Base-by-base conservation (phyloP, 805 yeast species). In the Candida arabinofermentans region DNA sequence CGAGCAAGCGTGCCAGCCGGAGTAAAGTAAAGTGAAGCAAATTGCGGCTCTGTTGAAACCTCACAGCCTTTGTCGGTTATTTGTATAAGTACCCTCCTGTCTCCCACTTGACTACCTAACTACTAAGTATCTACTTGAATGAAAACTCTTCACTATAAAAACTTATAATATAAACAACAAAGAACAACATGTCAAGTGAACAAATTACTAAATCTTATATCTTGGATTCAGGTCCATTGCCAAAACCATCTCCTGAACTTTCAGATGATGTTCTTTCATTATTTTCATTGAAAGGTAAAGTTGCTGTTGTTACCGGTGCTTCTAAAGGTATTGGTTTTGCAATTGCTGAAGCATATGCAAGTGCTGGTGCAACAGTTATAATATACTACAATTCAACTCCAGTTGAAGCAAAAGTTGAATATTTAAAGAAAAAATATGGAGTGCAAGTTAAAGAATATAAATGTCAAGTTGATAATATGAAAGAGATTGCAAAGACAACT, bases 321-420 rank as follows among this genome's bases (percentile, higher is more conserved):
- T 82, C 91, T n/a, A 72, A 81, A 29, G 96, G 96, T 17, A 86
- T 86, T 49, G 95, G 96, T 13, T 74, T 64, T 51, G 86, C 86
- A 2, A 83, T 86, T 17, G 95, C 91, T 26, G 87, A 80, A 61
- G 89, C 87, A 3, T 85, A 68, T 54, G 86, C 88, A 32, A 90
- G 85, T 65, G 91, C 95, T 6, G 96, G 96, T 39, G 96, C 95
- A 4, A 83, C 84, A 51, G 80, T 87, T 31, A 86, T 86, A 38
- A 70, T 81, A 51, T 79, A 84, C 79, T 79, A 74, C 69, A 77
- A 75, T 61, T 68, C 77, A 44, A 74, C 72, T 53, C 79, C 83
- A 8, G 75, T 85, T n/a, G 78, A 75, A 38, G 81, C 74, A 41
- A 75, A 75, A 53, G 88, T 88, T 14, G 71, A 69, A 53, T 66